These are phyloP conservation scores for Microsporum ferrugineum DNA, from an alignment of 2,329 filamentous ascomycete genomes.

Conservation along the genomic window DNA sequence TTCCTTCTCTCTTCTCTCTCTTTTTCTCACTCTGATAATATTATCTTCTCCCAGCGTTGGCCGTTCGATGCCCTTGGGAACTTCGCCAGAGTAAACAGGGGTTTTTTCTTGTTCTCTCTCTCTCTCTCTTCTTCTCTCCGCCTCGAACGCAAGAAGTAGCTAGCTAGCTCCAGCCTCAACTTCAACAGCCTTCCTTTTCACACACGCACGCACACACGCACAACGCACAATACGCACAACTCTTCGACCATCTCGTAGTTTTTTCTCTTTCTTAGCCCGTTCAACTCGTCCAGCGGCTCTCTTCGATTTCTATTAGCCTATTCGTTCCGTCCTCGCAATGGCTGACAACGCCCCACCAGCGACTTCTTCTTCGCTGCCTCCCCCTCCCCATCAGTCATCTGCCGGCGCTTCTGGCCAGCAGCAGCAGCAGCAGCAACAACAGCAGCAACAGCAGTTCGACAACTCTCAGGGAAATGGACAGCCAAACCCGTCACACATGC, in stretches of 20 bases:
- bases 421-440: not conserved
- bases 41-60: not conserved
- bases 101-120: slow-evolving; percentile 6
- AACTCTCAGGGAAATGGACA: slow-evolving; percentile 56
- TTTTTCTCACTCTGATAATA: not conserved
- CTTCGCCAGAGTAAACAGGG: not conserved
- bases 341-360: slow-evolving; percentile 60
- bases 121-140: slow-evolving; percentile 16
- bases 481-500: slow-evolving; percentile 64
- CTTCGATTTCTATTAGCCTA: not conserved
- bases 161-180: slow-evolving; percentile 4
- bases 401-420: slow-evolving; percentile 54
- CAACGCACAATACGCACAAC: not conserved
- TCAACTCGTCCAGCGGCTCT: not conserved
- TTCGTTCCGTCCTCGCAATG: slow-evolving; percentile 43
- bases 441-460: slow-evolving; percentile 48
- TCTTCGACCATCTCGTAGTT: not conserved
- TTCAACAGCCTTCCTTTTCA: not conserved
- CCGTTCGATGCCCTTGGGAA: not conserved
- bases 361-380: slow-evolving; percentile 54
- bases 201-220: not conserved
- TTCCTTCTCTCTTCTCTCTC: slow-evolving; percentile 5
- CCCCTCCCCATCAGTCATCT: slow-evolving; percentile 52
- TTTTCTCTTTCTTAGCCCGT: not conserved
- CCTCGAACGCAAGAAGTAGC: slow-evolving; percentile 8